Evolutionary conservation across 768 basidiomycete genomes (phyloP).

Genomic region (Hypholoma sublateritium): DNA sequence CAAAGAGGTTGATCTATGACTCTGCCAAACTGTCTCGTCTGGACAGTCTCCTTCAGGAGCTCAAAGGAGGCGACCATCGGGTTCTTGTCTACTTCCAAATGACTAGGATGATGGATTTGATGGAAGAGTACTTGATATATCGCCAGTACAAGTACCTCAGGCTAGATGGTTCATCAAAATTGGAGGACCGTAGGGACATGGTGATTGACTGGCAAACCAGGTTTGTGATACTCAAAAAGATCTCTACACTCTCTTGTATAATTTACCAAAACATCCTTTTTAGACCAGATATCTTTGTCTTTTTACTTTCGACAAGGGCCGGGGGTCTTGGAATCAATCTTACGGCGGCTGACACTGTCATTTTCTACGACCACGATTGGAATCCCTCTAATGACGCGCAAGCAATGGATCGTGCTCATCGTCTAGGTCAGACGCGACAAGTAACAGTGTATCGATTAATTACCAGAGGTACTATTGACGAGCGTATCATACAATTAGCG

Average conservation of each 20-base stretch:
- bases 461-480: conserved; percentile 92
- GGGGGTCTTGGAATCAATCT: conserved; percentile 97
- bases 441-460: conserved; percentile 96
- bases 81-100: conserved; percentile 99
- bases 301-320: conserved; percentile 89
- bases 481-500: conserved; percentile 94
- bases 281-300: conserved; percentile 87
- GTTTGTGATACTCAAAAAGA: conserved; percentile 38
- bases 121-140: conserved; percentile 98
- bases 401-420: conserved; percentile 98
- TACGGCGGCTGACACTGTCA: conserved; percentile 92
- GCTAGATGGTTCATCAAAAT: conserved; percentile 89
- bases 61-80: conserved; percentile 91
- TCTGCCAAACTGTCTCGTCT: conserved; percentile 94
- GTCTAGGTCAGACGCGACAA: conserved; percentile 94
- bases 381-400: conserved; percentile 98
- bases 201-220: conserved; percentile 99
- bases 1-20: conserved; percentile 92
- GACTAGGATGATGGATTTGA: conserved; percentile 99
- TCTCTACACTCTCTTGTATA: not conserved
- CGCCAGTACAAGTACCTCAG: conserved; percentile 95
- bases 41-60: conserved; percentile 85
- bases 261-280: conserved; percentile 3
- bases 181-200: conserved; percentile 98
- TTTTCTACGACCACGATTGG: conserved; percentile 96